Conservation (phyloP, 352 stramenopile genomes). For the Globisporangium radiosum region DNA sequence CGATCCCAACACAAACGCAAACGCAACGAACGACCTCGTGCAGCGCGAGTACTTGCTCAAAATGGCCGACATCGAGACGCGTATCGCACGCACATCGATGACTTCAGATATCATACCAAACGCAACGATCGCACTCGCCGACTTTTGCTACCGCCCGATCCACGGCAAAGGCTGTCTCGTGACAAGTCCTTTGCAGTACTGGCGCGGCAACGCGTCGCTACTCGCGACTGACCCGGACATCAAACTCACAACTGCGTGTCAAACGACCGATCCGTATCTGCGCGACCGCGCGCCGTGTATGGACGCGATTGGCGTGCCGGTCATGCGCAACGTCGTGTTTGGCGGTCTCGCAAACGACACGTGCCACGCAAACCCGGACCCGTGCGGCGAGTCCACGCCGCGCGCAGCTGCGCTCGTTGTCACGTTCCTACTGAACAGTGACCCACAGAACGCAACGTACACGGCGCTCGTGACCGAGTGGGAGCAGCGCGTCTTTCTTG, state of each 20-base stretch:
- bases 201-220: slow-evolving; percentile 48
- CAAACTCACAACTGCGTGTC: slow-evolving; percentile 84
- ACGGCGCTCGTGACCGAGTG: slow-evolving; percentile 66
- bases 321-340: slow-evolving; percentile 88
- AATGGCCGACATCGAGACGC: slow-evolving; percentile 56
- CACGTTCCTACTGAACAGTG: slow-evolving; percentile 85
- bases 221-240: slow-evolving; percentile 65
- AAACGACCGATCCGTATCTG: slow-evolving; percentile 57
- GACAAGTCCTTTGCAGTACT: slow-evolving; percentile 82
- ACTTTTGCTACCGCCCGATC: slow-evolving; percentile 80
- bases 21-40: slow-evolving; percentile 44
- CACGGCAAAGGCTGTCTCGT: slow-evolving; percentile 74
- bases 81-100: slow-evolving; percentile 34
- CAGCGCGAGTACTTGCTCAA: slow-evolving; percentile 47
- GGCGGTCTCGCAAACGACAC: slow-evolving; percentile 53
- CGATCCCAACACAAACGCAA: slow-evolving; percentile 19
- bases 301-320: slow-evolving; percentile 86
- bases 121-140: slow-evolving; percentile 40
- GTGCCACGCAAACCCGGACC: slow-evolving; percentile 75
- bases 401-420: slow-evolving; percentile 73
- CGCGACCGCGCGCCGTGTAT: slow-evolving; percentile 69
- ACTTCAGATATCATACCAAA: slow-evolving; percentile 18
- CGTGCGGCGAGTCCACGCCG: slow-evolving; percentile 74
- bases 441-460: slow-evolving; percentile 68
- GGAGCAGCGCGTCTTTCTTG: slow-evolving; percentile 77